Evolutionary conservation across 495 filamentous ascomycete genomes (phyloP), one percentile per base, ranked within the genome.

Genomic region (Tirmania nivea): DNA sequence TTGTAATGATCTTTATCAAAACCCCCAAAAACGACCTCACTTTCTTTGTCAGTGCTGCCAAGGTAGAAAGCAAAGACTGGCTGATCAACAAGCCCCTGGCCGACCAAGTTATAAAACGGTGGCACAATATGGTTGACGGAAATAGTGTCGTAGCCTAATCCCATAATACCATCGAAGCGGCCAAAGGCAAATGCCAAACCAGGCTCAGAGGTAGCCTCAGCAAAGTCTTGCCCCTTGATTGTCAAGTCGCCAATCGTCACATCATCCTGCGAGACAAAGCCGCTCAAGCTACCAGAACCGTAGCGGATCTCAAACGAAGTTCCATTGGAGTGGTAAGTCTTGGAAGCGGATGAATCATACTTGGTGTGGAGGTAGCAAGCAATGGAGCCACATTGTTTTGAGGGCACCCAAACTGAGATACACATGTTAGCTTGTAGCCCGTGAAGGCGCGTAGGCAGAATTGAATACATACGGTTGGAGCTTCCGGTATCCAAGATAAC

Each of bases 131-230:
- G 75, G 73, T 99, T 94, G 59, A 99, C 92, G 50, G 89, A 90
- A 69, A 99, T 92, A 57, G 79, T 83, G 69, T 94, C 83, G 63
- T 81, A 99, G 48, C 89, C 92, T 58, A 99, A 76, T 59, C 92
- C 92, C 56, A 99, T 72, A 66, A 99, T 99, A 66, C 92, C 92
- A 67, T 99, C 92, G 64, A 99, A 99, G 56, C 86, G 78, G 63
- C 92, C 92, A 63, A 99, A 99, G 58, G 92, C 92, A 66, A 99
- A 99, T 54, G 89, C 89, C 56, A 99, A 76, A 55, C 92, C 92
- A 55, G 92, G 92, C 71, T 99, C 92, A 57, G 70, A 73, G 54
- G 87, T 95, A 34, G 90, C 90, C 70, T 99, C 92, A 58, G 89
- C 92, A 59, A 99, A 99, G 65, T 84, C 76, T 69, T 96, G 92